Evolutionary conservation across 345 rosid species (phyloP).

Genomic region (Gossypium herbaceum): DNA sequence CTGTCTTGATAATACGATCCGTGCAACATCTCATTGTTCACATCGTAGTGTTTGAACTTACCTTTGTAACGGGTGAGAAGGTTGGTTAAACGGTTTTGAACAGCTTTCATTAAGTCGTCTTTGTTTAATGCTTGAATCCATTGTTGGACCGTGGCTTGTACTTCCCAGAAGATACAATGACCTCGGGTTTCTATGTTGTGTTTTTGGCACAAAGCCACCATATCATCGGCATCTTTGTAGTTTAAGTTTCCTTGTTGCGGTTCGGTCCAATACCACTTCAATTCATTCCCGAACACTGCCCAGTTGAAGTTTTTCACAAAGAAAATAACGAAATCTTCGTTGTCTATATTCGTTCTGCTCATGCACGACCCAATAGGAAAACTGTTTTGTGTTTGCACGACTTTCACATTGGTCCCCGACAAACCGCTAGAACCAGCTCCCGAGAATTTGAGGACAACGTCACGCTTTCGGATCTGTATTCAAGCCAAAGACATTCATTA

Average conservation of each 20-base stretch:
- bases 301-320: conserved; percentile 73
- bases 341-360: conserved; percentile 72
- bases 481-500: conserved; percentile 11
- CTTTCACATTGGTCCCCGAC: conserved; percentile 45
- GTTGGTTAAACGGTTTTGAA: conserved; percentile 61
- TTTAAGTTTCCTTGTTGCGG: conserved; percentile 69
- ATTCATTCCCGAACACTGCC: conserved; percentile 93
- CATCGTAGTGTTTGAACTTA: conserved; percentile 85
- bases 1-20: conserved; percentile 77
- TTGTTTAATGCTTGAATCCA: conserved; percentile 69
- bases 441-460: conserved; percentile 60
- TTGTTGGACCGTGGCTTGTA: conserved; percentile 63
- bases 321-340: conserved; percentile 83
- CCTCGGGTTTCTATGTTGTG: conserved; percentile 65
- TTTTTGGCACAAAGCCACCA: conserved; percentile 62
- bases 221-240: conserved; percentile 80
- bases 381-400: conserved; percentile 62
- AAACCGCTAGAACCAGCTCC: conserved; percentile 36
- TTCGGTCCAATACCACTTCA: conserved; percentile 99
- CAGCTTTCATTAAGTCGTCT: conserved; percentile 48
- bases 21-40: conserved; percentile 95
- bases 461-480: conserved; percentile 82
- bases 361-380: conserved; percentile 93
- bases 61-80: conserved; percentile 84
- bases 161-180: conserved; percentile 99